A percentile compares a stretch with the other conserved stretches of the same genome.
Evolutionary conservation across 1,139 yeast genomes (phyloP).

Genomic region (Yamadazyma blattariae): DNA sequence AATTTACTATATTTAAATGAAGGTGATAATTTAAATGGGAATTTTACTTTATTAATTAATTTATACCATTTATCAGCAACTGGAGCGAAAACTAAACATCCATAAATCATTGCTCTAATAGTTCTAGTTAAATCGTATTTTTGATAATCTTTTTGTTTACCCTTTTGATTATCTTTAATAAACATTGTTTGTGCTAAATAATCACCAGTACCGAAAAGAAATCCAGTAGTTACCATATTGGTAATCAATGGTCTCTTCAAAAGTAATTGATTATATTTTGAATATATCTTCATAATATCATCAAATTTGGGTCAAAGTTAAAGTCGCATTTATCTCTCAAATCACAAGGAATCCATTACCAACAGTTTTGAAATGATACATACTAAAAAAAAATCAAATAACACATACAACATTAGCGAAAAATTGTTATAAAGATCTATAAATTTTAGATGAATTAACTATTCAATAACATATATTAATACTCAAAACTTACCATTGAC

Average conservation of each 20-base stretch:
- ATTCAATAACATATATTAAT: no score
- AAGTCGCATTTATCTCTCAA: no score
- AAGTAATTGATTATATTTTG: slow-evolving; percentile 29
- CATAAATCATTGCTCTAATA: slow-evolving; percentile 33
- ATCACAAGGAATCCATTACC: no score
- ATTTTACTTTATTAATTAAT: slow-evolving; percentile 21
- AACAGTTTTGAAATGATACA: no score
- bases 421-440: no score
- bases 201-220: slow-evolving; percentile 43
- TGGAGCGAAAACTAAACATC: slow-evolving; percentile 41
- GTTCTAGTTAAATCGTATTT: slow-evolving; percentile 31
- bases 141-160: slow-evolving; percentile 11
- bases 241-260: slow-evolving; percentile 31
- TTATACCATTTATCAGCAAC: slow-evolving; percentile 43
- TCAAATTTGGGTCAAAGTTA: no score
- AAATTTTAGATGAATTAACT: no score
- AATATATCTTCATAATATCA: slow-evolving; percentile 7
- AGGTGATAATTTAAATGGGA: slow-evolving; percentile 3
- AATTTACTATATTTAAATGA: slow-evolving; percentile 2
- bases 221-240: slow-evolving; percentile 38
- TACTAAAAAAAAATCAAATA: no score
- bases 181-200: slow-evolving; percentile 34
- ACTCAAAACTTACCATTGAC: no score
- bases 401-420: no score
- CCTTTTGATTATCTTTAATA: slow-evolving; percentile 8